Evolutionary conservation across 495 filamentous ascomycete genomes (phyloP).

Genomic region (Parathielavia appendiculata): DNA sequence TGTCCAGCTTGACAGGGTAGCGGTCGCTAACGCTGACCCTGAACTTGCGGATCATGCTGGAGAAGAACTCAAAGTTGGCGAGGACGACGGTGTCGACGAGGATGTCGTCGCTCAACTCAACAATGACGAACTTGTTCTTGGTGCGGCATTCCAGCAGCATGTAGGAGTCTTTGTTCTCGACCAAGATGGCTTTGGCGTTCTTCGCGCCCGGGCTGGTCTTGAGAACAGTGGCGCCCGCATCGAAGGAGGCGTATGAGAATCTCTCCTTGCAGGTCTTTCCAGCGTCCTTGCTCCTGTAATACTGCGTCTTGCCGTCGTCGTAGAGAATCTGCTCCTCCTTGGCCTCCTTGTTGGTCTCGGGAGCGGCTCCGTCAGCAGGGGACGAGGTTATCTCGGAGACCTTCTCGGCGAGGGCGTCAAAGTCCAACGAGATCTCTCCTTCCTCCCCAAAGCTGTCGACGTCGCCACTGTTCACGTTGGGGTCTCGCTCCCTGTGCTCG

Average conservation of each 20-base stretch:
- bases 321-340: slow-evolving; percentile 41
- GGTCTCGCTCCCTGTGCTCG: slow-evolving; percentile 35
- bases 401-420: slow-evolving; percentile 55
- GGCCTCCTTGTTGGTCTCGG: slow-evolving; percentile 36
- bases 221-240: slow-evolving; percentile 87
- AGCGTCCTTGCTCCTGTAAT: slow-evolving; percentile 76
- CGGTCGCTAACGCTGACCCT: slow-evolving; percentile 85
- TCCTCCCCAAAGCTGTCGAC: slow-evolving; percentile 69
- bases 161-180: slow-evolving; percentile 97
- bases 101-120: slow-evolving; percentile 86
- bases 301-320: slow-evolving; percentile 45
- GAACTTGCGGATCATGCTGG: slow-evolving; percentile 88
- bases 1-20: slow-evolving; percentile 86
- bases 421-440: slow-evolving; percentile 84
- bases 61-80: slow-evolving; percentile 98
- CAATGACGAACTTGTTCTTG: slow-evolving; percentile 83
- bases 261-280: slow-evolving; percentile 86
- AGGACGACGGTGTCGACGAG: slow-evolving; percentile 92
- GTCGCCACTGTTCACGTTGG: slow-evolving; percentile 29
- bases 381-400: slow-evolving; percentile 36
- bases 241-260: slow-evolving; percentile 95
- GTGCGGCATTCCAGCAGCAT: slow-evolving; percentile 90
- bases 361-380: slow-evolving; percentile 28
- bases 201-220: slow-evolving; percentile 84
- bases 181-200: slow-evolving; percentile 76